Conservation (phyloP, 176 grass and related monocot species). For the Areca catechu region DNA sequence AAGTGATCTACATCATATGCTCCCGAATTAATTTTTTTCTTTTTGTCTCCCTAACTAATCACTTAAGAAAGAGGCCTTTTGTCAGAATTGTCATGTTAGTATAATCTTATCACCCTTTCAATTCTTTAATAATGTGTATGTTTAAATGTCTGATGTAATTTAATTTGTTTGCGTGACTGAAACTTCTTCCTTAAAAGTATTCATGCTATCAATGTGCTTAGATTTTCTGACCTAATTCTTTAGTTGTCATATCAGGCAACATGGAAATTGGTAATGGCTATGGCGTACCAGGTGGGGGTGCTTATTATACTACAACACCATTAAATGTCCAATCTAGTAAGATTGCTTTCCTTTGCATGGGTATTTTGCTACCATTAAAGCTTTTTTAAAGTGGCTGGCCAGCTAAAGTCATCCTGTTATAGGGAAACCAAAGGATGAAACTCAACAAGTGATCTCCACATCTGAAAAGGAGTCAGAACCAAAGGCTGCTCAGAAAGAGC, state of each 20-base stretch:
- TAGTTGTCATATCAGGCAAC: slow-evolving; percentile 48
- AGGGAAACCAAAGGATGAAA: slow-evolving; percentile 42
- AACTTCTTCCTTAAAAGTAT: too few relatives aligned
- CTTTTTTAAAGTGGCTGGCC: slow-evolving; percentile 16
- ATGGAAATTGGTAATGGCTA: slow-evolving; percentile 97
- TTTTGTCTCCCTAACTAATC: too few relatives aligned
- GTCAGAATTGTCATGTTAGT: too few relatives aligned
- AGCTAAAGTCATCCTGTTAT: slow-evolving; percentile 16
- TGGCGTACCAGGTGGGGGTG: slow-evolving; percentile 89
- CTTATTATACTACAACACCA: slow-evolving; percentile 61
- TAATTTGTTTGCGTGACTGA: too few relatives aligned
- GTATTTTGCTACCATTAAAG: slow-evolving; percentile 10
- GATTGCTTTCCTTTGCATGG: slow-evolving; percentile 3
- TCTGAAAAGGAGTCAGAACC: slow-evolving; percentile 14
- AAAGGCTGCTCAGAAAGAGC: slow-evolving; percentile 34
- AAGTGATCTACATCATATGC: too few relatives aligned
- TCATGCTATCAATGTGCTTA: background rate
- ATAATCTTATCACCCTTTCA: too few relatives aligned
- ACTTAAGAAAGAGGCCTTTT: too few relatives aligned
- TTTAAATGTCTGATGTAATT: too few relatives aligned
- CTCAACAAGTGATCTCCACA: slow-evolving; percentile 3
- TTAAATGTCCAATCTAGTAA: slow-evolving; percentile 51
- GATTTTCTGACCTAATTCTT: background rate
- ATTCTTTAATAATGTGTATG: too few relatives aligned
- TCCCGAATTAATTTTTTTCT: too few relatives aligned